Evolutionary conservation across 305 asterid genomes (phyloP), one percentile per base, ranked within the genome.

Genomic region (Rubia tinctorum): DNA sequence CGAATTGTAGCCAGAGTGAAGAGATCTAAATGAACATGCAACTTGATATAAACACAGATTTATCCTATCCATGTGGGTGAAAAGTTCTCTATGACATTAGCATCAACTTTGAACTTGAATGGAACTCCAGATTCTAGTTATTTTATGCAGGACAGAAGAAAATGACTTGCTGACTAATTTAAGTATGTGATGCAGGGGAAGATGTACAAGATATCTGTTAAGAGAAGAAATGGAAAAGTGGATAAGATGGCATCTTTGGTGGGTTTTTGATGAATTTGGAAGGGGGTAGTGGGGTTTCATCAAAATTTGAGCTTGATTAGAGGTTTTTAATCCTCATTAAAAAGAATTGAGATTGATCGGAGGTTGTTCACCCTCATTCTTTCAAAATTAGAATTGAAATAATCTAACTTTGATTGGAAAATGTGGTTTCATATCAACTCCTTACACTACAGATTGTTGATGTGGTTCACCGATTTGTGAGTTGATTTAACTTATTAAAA

Each of bases 141-240:
- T 76, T 93, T 42, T 80, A 83, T 85, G 63, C 98, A 89, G 97
- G 94, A 92, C 27, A 80, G 78, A 78, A 84, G 77, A 88, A 91
- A 87, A 78, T 87, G 96, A 37, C 90, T 91, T 45, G 98, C 97
- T 20, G 97, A 93, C 76, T 81, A 89, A 80, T 93, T 85, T 34
- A 97, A 93, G 76, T 93, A 91, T 70, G 96, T 93, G 69, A 91
- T 93, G 97, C 97, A 86, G 71, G 98, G 98, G 66, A 93, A 91
- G 76, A 67, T 93, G 61, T 93, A 93, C 86, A 86, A 88, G 77
- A 86, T 93, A 78, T 83, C 93, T 0, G 98, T 91, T 83, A 91
- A 89, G 71, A 77, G 85, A 37, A 75, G 77, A 39, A 79, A 84
- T 47, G 84, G 80, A 53, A 89, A 85, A 88, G 95, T 95, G 80